These are phyloP conservation scores for Suhomyces maxii DNA, from an alignment of 1,139 yeast genomes.

Conservation along the genomic window DNA sequence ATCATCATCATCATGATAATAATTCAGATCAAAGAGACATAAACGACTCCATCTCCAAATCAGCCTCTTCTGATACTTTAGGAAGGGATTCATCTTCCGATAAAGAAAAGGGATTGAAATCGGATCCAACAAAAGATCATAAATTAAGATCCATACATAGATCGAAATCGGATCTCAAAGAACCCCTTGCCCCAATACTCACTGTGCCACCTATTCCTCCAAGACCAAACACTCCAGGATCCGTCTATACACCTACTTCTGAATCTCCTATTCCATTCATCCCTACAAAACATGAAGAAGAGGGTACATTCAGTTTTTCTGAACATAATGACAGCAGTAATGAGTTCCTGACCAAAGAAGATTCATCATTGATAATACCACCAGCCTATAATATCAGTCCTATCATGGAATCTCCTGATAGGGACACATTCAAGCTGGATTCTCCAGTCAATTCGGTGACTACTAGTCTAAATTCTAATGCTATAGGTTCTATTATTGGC, in stretches of 20 bases:
- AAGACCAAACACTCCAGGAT: no score
- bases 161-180: no score
- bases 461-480: constrained; percentile 19
- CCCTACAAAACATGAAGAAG: not conserved
- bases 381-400: constrained; percentile 13
- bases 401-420: constrained; percentile 13
- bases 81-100: no score
- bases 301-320: constrained; percentile 23
- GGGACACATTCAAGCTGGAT: constrained; percentile 5
- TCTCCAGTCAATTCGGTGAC: constrained; percentile 7
- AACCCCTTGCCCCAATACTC: no score
- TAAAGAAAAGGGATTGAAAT: no score
- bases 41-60: no score
- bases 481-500: constrained; percentile 33
- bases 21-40: no score
- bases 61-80: no score
- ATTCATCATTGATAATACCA: constrained; percentile 2
- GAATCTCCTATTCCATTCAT: not conserved
- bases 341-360: constrained; percentile 17
- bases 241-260: not conserved
- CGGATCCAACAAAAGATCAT: no score
- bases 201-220: no score
- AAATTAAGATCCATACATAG: no score
- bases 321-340: constrained; percentile 30
- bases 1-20: not conserved